phyloP scores from a whole-genome alignment of 495 filamentous ascomycete species.

The Aspergillus steynii region DNA sequence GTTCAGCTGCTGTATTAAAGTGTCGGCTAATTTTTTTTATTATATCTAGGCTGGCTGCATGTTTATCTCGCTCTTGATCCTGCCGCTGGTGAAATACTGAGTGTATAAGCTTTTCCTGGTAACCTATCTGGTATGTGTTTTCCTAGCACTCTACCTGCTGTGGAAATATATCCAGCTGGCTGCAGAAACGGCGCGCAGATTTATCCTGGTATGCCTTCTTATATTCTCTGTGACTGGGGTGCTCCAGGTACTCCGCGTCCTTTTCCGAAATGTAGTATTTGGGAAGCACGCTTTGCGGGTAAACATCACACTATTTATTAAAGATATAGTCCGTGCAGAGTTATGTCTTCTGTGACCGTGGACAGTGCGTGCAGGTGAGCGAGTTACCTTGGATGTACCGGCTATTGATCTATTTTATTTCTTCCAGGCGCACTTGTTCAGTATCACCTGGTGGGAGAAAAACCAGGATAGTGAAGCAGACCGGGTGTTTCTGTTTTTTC shows the following conservation, averaged over 20 bases:
- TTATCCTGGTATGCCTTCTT: conserved; percentile 3
- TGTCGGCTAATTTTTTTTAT: not conserved
- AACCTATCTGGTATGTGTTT: conserved; percentile 20
- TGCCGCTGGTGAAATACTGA: conserved; percentile 19
- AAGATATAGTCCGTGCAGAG: conserved; percentile 12
- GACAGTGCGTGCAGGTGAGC: conserved; percentile 29
- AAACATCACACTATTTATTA: conserved; percentile 3
- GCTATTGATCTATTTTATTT: conserved; percentile 25
- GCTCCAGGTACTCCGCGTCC: conserved; percentile 13
- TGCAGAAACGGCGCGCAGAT: not conserved
- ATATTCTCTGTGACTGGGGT: conserved; percentile 8
- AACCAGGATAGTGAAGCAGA: conserved; percentile 18
- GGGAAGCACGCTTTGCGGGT: conserved; percentile 12
- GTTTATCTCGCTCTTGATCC: conserved; percentile 18
- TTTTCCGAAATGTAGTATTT: conserved; percentile 17
- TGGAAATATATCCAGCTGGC: conserved; percentile 14
- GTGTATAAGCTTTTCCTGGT: conserved; percentile 26
- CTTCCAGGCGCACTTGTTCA: conserved; percentile 34
- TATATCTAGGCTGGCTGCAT: conserved; percentile 15
- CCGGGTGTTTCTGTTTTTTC: conserved; percentile 29
- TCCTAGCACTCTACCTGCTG: conserved; percentile 10
- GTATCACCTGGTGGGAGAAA: conserved; percentile 35
- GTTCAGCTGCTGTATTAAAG: not conserved
- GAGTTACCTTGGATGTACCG: conserved; percentile 28
- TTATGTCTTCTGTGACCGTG: conserved; percentile 29